A percentile compares a stretch with the other conserved stretches of the same genome.
Conservation (phyloP, 2,329 filamentous ascomycete genomes). For the Cadophora gregata region DNA sequence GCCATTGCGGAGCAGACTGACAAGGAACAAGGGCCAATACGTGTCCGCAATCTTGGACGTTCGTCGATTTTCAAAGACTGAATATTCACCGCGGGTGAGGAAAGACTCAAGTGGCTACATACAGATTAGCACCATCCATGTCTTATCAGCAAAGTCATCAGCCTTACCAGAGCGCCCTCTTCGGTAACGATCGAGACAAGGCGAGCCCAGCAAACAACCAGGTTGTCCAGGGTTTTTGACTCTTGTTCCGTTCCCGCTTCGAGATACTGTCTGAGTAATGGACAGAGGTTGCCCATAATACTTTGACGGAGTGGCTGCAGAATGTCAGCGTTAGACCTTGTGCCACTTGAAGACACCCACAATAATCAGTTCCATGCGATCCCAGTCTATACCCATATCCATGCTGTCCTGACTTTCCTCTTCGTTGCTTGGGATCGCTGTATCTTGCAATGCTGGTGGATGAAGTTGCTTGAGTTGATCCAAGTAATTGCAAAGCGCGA, state of each 20-base stretch:
- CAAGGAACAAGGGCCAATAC: slow-evolving; percentile 58
- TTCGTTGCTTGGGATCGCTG: neutral
- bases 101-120: slow-evolving; percentile 39
- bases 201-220: slow-evolving; percentile 33
- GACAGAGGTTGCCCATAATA: slow-evolving; percentile 28
- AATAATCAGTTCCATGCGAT: slow-evolving; percentile 34
- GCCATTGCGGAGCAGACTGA: slow-evolving; percentile 53
- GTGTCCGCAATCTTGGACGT: slow-evolving; percentile 54
- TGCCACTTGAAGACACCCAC: slow-evolving; percentile 23
- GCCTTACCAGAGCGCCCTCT: slow-evolving; percentile 33
- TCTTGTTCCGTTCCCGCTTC: slow-evolving; percentile 20
- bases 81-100: slow-evolving; percentile 34
- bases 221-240: slow-evolving; percentile 15
- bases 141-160: slow-evolving; percentile 41
- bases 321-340: slow-evolving; percentile 23
- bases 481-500: slow-evolving; percentile 26
- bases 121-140: slow-evolving; percentile 51
- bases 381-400: slow-evolving; percentile 28
- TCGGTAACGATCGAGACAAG: slow-evolving; percentile 33
- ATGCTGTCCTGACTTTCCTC: slow-evolving; percentile 40
- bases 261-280: slow-evolving; percentile 27
- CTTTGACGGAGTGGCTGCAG: slow-evolving; percentile 34
- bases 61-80: slow-evolving; percentile 45
- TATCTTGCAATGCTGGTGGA: slow-evolving; percentile 16
- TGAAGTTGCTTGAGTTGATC: slow-evolving; percentile 31